Evolutionary conservation across 768 basidiomycete genomes (phyloP).

Genomic region (Hebeloma cylindrosporum): DNA sequence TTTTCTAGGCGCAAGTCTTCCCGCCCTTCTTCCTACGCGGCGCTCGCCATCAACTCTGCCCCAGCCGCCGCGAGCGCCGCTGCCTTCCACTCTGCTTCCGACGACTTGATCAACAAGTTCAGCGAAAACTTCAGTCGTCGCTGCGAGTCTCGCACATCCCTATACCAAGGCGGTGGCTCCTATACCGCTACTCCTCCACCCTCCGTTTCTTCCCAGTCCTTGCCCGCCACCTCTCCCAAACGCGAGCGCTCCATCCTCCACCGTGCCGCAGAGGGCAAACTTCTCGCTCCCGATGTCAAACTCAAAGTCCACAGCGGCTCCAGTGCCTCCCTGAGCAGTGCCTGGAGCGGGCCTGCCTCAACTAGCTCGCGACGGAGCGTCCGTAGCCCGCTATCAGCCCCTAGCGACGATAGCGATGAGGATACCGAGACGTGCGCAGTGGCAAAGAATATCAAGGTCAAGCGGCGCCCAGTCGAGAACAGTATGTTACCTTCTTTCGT

Average conservation of each 20-base stretch:
- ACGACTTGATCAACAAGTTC: conserved; percentile 56
- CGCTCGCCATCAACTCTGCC: conserved; percentile 8
- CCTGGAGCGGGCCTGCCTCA: conserved; percentile 28
- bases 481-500: conserved; percentile 38
- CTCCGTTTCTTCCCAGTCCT: conserved; percentile 35
- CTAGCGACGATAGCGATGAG: conserved; percentile 29
- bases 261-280: conserved; percentile 61
- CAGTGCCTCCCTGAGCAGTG: conserved; percentile 37
- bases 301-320: conserved; percentile 38
- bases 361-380: conserved; percentile 25
- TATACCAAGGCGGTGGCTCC: conserved; percentile 20
- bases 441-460: conserved; percentile 23
- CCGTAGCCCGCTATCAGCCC: conserved; percentile 34
- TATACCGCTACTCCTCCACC: conserved; percentile 27
- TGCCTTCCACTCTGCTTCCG: conserved; percentile 32
- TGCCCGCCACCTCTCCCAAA: conserved; percentile 35
- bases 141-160: conserved; percentile 47
- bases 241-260: conserved; percentile 58
- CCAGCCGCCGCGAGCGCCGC: conserved; percentile 17
- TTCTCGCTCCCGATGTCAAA: conserved; percentile 50
- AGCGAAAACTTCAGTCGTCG: conserved; percentile 56
- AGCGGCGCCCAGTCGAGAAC: conserved; percentile 47
- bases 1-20: no score
- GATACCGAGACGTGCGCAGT: conserved; percentile 23
- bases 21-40: conserved; percentile 10